These are phyloP conservation scores for Imleria badia DNA, from an alignment of 768 basidiomycete genomes.

Conservation along the genomic window DNA sequence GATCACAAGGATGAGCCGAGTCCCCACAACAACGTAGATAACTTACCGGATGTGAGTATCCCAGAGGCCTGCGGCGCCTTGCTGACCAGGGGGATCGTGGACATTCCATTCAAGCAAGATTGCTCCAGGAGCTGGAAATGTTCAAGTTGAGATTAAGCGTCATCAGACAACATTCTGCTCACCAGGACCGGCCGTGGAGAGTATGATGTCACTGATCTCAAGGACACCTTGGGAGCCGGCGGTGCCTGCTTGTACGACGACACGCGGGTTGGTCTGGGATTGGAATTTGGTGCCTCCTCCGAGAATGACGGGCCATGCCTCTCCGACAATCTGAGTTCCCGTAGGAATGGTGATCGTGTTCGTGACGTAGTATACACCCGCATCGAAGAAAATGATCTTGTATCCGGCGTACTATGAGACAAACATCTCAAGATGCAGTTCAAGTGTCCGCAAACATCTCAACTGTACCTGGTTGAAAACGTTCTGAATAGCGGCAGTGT, in stretches of 20 bases:
- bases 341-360: slow-evolving; percentile 48
- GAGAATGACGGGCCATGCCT: slow-evolving; percentile 50
- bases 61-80: slow-evolving; percentile 56
- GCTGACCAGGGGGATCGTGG: slow-evolving; percentile 48
- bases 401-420: slow-evolving; percentile 56
- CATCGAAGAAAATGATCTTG: slow-evolving; percentile 82
- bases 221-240: slow-evolving; percentile 46
- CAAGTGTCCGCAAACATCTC: background rate
- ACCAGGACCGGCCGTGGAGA: slow-evolving; percentile 54
- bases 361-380: slow-evolving; percentile 49
- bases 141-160: background rate
- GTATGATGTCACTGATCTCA: slow-evolving; percentile 66
- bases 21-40: background rate
- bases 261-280: slow-evolving; percentile 37
- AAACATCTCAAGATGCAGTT: background rate
- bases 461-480: slow-evolving; percentile 51
- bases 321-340: slow-evolving; percentile 48
- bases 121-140: slow-evolving; percentile 39
- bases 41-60: slow-evolving; percentile 41
- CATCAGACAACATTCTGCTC: background rate
- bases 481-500: slow-evolving; percentile 62
- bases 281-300: slow-evolving; percentile 43
- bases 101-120: slow-evolving; percentile 61
- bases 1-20: background rate
- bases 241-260: slow-evolving; percentile 45